phyloP scores from a whole-genome alignment of 2,329 filamentous ascomycete species.

The Colletotrichum sp. region DNA sequence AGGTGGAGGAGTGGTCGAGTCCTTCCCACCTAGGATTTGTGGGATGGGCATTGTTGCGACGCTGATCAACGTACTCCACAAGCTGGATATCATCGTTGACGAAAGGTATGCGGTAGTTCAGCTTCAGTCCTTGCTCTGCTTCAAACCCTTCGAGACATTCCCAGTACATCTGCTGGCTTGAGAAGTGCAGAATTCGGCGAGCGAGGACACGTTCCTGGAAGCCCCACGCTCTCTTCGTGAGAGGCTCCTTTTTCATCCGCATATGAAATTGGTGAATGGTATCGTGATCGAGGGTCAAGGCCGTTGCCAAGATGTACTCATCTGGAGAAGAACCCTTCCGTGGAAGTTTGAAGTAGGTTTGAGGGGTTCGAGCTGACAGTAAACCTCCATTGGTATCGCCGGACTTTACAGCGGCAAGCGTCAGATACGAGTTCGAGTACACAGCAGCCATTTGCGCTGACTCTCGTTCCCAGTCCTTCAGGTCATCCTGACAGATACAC shows the following conservation, averaged over 20 bases:
- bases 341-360: background rate
- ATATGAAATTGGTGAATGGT: background rate
- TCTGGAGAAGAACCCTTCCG: background rate
- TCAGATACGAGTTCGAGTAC: constrained; percentile 29
- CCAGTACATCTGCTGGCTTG: constrained; percentile 2
- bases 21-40: background rate
- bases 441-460: constrained; percentile 27
- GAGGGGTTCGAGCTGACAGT: background rate
- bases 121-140: constrained; percentile 1
- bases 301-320: background rate
- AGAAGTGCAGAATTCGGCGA: constrained; percentile 30
- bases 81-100: background rate
- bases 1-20: background rate
- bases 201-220: constrained; percentile 34
- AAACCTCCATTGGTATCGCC: constrained; percentile 26
- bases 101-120: background rate
- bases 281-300: background rate
- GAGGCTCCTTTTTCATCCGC: background rate
- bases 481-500: constrained; percentile 32
- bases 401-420: constrained; percentile 25
- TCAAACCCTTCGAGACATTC: constrained; percentile 12
- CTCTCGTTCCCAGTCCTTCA: constrained; percentile 28
- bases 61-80: background rate
- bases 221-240: constrained; percentile 28
- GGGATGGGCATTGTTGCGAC: background rate